Evolutionary conservation across 208 protist species (phyloP), one percentile per base, ranked within the genome.

Genomic region (Trypanosomatidae sp.): DNA sequence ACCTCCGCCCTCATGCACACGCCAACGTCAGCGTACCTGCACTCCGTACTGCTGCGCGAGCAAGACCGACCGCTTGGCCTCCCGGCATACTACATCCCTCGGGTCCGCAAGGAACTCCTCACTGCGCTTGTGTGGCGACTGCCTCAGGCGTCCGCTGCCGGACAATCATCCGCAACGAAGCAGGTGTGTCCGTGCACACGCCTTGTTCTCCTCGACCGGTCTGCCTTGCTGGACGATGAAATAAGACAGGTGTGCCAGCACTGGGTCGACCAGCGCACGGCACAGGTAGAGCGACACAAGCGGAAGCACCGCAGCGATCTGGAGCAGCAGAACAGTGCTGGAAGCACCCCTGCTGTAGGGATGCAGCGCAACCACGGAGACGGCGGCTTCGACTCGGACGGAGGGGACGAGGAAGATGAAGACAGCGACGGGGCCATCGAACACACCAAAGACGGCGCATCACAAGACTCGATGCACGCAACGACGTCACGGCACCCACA

Each of bases 61-160:
- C 49, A 53, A 53, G 74, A 79, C 68, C 60, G 52, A 8, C 36
- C 74, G 19, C 47, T 79, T 43, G 66, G 66, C 4, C 74, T 79
- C 13, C 74, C 74, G 3, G 66, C 74, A 15, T 79, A 79, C 68
- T 79, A 49, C 53, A 62, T 79, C n/a, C 68, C 74, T 33, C 68
- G 62, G 4, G 44, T 65, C 8, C 68, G 66, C 49, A 79, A 73
- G 30, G 74, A 79, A n/a, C 39, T 59, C 25, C 68, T 79, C 30
- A 69, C 60, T 2, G 74, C 60, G 39, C 68, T 68, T 25, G 68
- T 73, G 33, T 79, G 67, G 74, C 62, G 68, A 41, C 74, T 70
- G 28, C 47, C 49, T 5, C n/a, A 33, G 25, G 22, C 28, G 17
- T 46, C 43, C 4, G 43, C 46, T 10, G 10, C 44, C 5, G 9